Conservation (phyloP, 352 stramenopile genomes). For the Phytophthora litchii region DNA sequence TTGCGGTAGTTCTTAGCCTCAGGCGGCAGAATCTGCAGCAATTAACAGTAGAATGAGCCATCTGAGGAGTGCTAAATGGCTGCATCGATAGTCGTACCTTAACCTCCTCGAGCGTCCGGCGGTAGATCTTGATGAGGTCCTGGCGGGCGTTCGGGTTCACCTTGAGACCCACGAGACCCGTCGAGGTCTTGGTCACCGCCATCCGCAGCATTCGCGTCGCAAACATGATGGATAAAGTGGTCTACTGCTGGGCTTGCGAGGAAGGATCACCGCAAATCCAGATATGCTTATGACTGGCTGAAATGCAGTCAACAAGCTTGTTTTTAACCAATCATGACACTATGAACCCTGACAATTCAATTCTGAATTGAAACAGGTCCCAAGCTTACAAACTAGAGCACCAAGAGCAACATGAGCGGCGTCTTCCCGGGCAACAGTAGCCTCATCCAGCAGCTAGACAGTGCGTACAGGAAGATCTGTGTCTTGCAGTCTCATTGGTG, state of each 20-base stretch:
- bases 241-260: slow-evolving; percentile 15
- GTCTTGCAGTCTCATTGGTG: background rate
- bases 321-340: slow-evolving; percentile 20
- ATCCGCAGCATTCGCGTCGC: slow-evolving; percentile 83
- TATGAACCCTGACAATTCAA: slow-evolving; percentile 14
- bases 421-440: slow-evolving; percentile 84
- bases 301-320: slow-evolving; percentile 4
- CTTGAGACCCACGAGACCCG: slow-evolving; percentile 81
- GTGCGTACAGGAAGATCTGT: slow-evolving; percentile 39
- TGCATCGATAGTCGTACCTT: slow-evolving; percentile 47
- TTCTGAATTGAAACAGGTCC: slow-evolving; percentile 17
- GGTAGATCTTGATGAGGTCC: slow-evolving; percentile 87
- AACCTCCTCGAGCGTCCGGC: slow-evolving; percentile 81
- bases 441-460: slow-evolving; percentile 86
- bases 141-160: slow-evolving; percentile 85
- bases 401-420: slow-evolving; percentile 57
- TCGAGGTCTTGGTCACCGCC: slow-evolving; percentile 88
- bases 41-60: slow-evolving; percentile 11
- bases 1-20: slow-evolving; percentile 77
- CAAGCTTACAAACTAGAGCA: slow-evolving; percentile 1
- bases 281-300: slow-evolving; percentile 19
- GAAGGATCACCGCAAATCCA: slow-evolving; percentile 38
- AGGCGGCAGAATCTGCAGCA: slow-evolving; percentile 59
- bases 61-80: slow-evolving; percentile 3
- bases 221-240: slow-evolving; percentile 62